Evolutionary conservation across 805 yeast genomes (phyloP), one percentile per base, ranked within the genome.

Genomic region (Starmerella geochares): DNA sequence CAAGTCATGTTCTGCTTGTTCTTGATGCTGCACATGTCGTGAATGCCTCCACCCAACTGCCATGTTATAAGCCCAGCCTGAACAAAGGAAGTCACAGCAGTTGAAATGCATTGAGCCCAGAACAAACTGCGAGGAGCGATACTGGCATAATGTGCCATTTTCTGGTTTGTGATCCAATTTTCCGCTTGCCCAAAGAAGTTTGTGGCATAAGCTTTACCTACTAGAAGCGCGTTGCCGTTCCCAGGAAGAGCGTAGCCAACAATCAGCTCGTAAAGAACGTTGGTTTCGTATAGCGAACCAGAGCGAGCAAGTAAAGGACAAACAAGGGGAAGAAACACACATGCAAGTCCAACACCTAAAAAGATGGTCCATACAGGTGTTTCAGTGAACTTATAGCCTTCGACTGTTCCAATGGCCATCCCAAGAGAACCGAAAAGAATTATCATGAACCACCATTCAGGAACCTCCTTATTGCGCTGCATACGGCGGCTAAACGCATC

Each of bases 161-260:
- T 78, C 57, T 70, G 71, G 57, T 77, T 77, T 58, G 76, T 71
- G 45, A 78, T 74, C 61, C 75, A 81, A 59, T 69, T 73, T 20
- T 79, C 78, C 11, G 85, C 83, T 63, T 79, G 84, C 25, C 75
- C 74, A 59, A 77, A 81, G 54, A 79, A 76, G 58, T 77, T 78
- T 41, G 76, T 74, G 41, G 78, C 78, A 41, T 67, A 70, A 0
- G 75, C 72, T 55, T 76, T 75, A 50, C 77, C 60, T 11, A 74
- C 67, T 70, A 73, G 75, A 48, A 76, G 62, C 3, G 81, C 81
- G 38, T 67, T 60, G 21, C 79, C 79, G 47, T 76, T 74, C 41
- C 77, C 78, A 17, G 78, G 78, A 19, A 76, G 67, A 46, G 78
- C 72, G 59, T 77, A 79, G 2, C 83, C 83, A 37, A 76, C 73